Conservation (phyloP, 75 land plant genomes). For the Adiantum capillusveneris region DNA sequence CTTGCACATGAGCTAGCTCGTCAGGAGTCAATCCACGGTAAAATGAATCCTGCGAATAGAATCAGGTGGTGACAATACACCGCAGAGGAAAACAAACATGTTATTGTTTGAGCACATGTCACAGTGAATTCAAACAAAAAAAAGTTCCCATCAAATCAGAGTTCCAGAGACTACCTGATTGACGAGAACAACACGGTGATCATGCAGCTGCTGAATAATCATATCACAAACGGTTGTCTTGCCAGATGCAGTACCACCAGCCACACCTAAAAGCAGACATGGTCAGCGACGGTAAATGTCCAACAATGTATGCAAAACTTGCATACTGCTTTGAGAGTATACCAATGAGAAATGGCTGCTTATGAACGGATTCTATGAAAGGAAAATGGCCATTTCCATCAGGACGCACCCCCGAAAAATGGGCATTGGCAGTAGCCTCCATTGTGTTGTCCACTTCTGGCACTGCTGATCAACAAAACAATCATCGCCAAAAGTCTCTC, state of each 20-base stretch:
- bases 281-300: no score
- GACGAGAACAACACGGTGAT: conserved; percentile 77
- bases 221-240: conserved; percentile 82
- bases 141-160: not conserved
- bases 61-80: no score
- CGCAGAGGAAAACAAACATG: no score
- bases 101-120: no score
- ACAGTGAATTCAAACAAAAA: not conserved
- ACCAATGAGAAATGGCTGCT: conserved; percentile 80
- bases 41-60: conserved; percentile 68
- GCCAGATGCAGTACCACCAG: conserved; percentile 86
- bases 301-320: no score
- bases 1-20: conserved; percentile 55
- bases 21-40: conserved; percentile 67
- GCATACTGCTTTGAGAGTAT: not conserved
- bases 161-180: conserved; percentile 66
- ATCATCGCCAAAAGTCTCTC: no score
- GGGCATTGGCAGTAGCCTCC: conserved; percentile 44
- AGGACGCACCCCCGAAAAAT: conserved; percentile 60
- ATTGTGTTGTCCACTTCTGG: conserved; percentile 42
- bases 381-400: conserved; percentile 25
- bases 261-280: conserved; percentile 45
- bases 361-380: conserved; percentile 16
- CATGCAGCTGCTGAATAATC: conserved; percentile 74
- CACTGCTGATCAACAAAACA: no score